Evolutionary conservation across 192 early-diverging fungal species (phyloP).

Genomic region (Backusella sp.): DNA sequence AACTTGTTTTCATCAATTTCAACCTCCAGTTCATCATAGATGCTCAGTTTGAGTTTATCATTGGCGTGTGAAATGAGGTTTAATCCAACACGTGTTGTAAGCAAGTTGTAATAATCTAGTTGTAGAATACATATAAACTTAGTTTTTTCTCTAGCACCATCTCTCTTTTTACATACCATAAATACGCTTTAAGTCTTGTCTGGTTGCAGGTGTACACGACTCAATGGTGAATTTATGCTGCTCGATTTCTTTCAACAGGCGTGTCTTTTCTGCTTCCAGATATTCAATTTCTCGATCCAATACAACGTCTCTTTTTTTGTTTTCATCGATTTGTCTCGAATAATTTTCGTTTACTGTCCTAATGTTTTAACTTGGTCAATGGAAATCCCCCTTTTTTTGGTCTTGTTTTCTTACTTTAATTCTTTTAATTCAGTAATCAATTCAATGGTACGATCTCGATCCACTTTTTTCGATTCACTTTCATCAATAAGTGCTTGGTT

Average conservation of each 20-base stretch:
- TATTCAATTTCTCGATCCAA: neutral
- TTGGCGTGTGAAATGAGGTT: neutral
- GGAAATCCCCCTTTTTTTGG: neutral
- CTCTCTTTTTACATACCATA: neutral
- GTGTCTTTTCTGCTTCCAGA: neutral
- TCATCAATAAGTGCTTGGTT: neutral
- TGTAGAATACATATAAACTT: neutral
- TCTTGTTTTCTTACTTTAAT: neutral
- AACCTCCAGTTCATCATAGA: neutral
- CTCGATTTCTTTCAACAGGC: neutral
- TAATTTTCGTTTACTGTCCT: neutral
- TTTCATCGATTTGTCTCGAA: neutral
- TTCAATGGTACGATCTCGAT: neutral
- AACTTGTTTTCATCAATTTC: neutral
- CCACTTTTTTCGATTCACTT: neutral
- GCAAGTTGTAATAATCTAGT: neutral
- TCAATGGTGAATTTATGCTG: neutral
- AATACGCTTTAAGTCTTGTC: neutral
- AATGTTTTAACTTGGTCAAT: neutral
- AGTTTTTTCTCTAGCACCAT: no score
- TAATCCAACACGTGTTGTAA: neutral
- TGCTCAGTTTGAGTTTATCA: neutral
- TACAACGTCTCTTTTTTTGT: neutral
- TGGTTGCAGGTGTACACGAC: neutral
- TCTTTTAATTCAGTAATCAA: constrained; percentile 1